Evolutionary conservation across 192 early-diverging fungal genomes (phyloP).

Genomic region (Coemansia sp.): DNA sequence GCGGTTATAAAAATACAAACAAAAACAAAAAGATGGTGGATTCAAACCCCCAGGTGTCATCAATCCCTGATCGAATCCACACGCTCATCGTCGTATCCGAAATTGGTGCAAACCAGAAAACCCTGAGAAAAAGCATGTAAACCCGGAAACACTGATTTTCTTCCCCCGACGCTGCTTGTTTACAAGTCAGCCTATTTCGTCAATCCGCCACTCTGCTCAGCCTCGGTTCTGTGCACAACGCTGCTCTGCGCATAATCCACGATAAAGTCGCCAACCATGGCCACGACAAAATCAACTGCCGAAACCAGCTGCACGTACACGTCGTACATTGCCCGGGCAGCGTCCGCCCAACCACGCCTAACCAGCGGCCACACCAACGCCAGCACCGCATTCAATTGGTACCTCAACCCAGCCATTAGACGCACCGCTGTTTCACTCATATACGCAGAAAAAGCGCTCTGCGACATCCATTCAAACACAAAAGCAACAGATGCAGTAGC

Average conservation of each 20-base stretch:
- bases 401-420: background rate
- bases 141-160: no score
- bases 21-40: background rate
- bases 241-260: conserved; percentile 33
- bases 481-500: background rate
- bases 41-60: no score
- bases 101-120: no score
- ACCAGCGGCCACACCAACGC: conserved; percentile 23
- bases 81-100: no score
- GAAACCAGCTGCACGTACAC: conserved; percentile 30
- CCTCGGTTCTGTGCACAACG: conserved; percentile 15
- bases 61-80: no score
- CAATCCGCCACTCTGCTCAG: background rate
- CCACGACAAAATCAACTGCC: conserved; percentile 21
- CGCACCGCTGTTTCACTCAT: background rate
- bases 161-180: no score
- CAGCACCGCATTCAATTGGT: background rate
- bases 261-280: conserved; percentile 29
- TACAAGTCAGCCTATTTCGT: background rate
- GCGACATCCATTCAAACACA: background rate
- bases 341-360: conserved; percentile 20
- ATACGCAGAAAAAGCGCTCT: background rate
- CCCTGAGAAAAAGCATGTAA: no score
- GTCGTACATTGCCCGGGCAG: conserved; percentile 26
- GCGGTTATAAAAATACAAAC: background rate